phyloP scores from a whole-genome alignment of 225 moss, liverwort and hornwort species.

The Takakia lepidozioides region DNA sequence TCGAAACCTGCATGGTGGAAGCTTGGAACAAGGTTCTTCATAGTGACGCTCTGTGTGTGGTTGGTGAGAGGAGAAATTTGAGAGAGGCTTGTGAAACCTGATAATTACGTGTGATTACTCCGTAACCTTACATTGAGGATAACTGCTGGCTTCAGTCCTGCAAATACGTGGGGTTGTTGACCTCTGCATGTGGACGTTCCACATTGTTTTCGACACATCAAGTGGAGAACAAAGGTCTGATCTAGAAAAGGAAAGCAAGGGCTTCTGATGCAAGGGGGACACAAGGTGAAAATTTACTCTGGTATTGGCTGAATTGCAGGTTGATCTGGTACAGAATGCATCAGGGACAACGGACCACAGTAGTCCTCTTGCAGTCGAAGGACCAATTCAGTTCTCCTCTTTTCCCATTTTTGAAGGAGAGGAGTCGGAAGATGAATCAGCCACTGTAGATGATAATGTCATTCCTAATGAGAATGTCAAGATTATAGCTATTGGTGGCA shows the following conservation, averaged over 20 bases:
- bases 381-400: conserved; percentile 4
- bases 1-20: conserved; percentile 57
- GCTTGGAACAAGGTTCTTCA: conserved; percentile 75
- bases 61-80: background rate
- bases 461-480: background rate
- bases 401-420: conserved; percentile 19
- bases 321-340: conserved; percentile 34
- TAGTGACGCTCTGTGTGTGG: background rate
- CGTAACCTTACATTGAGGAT: too few species aligned
- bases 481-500: too few species aligned
- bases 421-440: background rate
- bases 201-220: background rate
- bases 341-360: conserved; percentile 4
- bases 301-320: conserved; percentile 13
- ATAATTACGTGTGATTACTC: too few species aligned
- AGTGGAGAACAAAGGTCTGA: too few species aligned
- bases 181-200: background rate
- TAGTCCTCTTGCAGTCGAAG: conserved; percentile 23
- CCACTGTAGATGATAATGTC: background rate
- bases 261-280: too few species aligned
- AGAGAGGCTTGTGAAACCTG: background rate
- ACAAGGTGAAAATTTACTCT: too few species aligned
- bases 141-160: too few species aligned
- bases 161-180: background rate
- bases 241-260: too few species aligned